Evolutionary conservation across 106 monocot genomes (phyloP).

Genomic region (Allium fistulosum): DNA sequence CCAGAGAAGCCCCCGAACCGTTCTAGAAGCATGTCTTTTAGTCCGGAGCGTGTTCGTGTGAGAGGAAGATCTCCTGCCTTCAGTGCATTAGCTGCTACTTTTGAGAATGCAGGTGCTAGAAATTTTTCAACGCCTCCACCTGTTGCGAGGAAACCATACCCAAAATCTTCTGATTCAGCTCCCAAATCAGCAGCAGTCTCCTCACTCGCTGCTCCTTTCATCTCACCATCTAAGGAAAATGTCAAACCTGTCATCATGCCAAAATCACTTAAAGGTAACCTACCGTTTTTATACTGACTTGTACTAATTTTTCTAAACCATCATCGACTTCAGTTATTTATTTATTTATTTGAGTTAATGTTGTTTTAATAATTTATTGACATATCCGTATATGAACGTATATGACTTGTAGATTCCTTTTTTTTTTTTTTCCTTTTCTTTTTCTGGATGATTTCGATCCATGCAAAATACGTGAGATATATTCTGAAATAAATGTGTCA

Average conservation of each 20-base stretch:
- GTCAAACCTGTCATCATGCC: constrained; percentile 33
- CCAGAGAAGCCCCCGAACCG: constrained; percentile 62
- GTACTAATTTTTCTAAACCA: neutral
- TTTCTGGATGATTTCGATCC: neutral
- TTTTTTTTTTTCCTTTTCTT: neutral
- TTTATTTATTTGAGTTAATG: neutral
- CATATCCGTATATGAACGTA: neutral
- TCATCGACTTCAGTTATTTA: neutral
- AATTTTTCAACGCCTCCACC: constrained; percentile 96
- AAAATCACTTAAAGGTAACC: constrained; percentile 49
- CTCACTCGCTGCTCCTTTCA: constrained; percentile 50
- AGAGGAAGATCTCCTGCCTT: constrained; percentile 90
- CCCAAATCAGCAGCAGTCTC: constrained; percentile 47
- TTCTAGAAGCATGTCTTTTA: constrained; percentile 78
- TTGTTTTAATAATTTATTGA: neutral
- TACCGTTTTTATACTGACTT: neutral
- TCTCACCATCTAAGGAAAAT: constrained; percentile 13
- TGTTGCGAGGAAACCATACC: constrained; percentile 57
- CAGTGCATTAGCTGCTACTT: constrained; percentile 76
- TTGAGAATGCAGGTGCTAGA: constrained; percentile 65
- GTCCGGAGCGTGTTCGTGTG: constrained; percentile 78
- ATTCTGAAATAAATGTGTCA: too few species aligned
- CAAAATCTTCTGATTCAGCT: constrained; percentile 70
- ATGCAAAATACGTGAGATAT: neutral
- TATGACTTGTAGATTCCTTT: neutral